phyloP scores from a whole-genome alignment of 2,329 filamentous ascomycete species.

The Akanthomyces dipterigenus region DNA sequence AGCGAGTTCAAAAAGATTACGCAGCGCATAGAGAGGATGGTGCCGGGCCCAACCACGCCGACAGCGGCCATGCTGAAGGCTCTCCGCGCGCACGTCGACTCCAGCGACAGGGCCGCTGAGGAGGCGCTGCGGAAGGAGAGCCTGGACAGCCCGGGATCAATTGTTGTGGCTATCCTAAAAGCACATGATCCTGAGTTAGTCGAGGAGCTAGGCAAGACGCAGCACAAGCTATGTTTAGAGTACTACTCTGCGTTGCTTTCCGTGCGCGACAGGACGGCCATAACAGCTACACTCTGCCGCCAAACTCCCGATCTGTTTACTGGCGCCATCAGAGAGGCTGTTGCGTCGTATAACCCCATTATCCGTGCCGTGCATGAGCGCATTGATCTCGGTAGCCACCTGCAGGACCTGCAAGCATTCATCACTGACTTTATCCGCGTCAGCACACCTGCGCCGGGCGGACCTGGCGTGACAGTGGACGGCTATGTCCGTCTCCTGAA shows the following conservation, averaged over 20 bases:
- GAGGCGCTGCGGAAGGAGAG: constrained; percentile 53
- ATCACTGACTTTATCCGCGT: constrained; percentile 63
- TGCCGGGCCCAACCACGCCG: constrained; percentile 37
- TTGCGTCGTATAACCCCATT: constrained; percentile 66
- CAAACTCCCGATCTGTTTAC: constrained; percentile 68
- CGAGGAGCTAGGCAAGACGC: constrained; percentile 44
- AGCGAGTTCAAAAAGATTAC: constrained; percentile 60
- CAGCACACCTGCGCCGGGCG: constrained; percentile 35
- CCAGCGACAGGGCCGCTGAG: constrained; percentile 47
- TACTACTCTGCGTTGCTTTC: constrained; percentile 67
- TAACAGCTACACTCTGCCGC: constrained; percentile 60
- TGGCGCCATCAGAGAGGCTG: constrained; percentile 54
- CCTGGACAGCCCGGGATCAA: constrained; percentile 44
- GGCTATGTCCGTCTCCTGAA: constrained; percentile 64
- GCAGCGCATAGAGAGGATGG: constrained; percentile 53
- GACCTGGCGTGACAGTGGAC: constrained; percentile 45
- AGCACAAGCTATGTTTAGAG: constrained; percentile 59
- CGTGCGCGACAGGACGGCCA: constrained; percentile 63
- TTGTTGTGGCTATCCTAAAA: constrained; percentile 60
- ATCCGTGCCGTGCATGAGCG: constrained; percentile 65
- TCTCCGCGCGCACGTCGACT: constrained; percentile 50
- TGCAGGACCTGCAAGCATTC: constrained; percentile 62
- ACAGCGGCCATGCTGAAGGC: constrained; percentile 54
- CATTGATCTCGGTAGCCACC: constrained; percentile 62
- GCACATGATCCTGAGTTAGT: constrained; percentile 39